Conservation (phyloP, 2,329 filamentous ascomycete genomes). For the Nothophoma quercina region DNA sequence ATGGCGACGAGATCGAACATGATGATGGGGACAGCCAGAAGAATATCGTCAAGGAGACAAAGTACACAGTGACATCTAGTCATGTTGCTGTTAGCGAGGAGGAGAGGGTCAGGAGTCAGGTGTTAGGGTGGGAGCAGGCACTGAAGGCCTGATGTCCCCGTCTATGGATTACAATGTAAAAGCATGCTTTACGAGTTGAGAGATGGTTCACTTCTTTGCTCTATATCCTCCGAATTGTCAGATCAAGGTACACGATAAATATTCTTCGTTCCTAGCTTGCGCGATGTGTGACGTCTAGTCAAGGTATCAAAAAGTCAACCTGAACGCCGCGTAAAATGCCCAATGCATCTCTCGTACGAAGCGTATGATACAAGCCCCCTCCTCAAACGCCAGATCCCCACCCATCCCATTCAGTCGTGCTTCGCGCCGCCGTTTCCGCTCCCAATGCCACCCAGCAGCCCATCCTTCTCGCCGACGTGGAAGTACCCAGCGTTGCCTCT, state of each 20-base stretch:
- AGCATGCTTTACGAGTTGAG: too few relatives aligned
- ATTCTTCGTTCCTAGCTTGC: too few relatives aligned
- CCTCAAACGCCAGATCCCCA: slow-evolving; percentile 3
- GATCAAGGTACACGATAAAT: too few relatives aligned
- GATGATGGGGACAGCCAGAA: slow-evolving; percentile 42
- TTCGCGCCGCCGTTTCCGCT: slow-evolving; percentile 54
- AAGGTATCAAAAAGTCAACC: slow-evolving; percentile 9
- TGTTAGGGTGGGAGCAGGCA: slow-evolving; percentile 11
- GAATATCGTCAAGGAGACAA: slow-evolving; percentile 51
- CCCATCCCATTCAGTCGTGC: slow-evolving; percentile 32
- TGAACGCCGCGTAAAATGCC: neutral
- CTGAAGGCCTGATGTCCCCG: neutral
- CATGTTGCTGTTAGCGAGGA: neutral
- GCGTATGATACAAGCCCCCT: neutral
- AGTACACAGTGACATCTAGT: slow-evolving; percentile 22
- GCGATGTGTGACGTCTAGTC: too few relatives aligned
- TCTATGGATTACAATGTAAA: too few relatives aligned
- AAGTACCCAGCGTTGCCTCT: slow-evolving; percentile 66
- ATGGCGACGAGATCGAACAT: slow-evolving; percentile 21
- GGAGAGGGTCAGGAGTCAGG: neutral
- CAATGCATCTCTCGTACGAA: neutral
- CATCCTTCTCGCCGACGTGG: slow-evolving; percentile 72
- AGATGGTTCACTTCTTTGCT: too few relatives aligned
- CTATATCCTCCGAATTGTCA: too few relatives aligned
- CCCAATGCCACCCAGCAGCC: slow-evolving; percentile 62